These are phyloP conservation scores for Aureobasidium sp. DNA, from an alignment of 2,329 filamentous ascomycete species.

Conservation along the genomic window DNA sequence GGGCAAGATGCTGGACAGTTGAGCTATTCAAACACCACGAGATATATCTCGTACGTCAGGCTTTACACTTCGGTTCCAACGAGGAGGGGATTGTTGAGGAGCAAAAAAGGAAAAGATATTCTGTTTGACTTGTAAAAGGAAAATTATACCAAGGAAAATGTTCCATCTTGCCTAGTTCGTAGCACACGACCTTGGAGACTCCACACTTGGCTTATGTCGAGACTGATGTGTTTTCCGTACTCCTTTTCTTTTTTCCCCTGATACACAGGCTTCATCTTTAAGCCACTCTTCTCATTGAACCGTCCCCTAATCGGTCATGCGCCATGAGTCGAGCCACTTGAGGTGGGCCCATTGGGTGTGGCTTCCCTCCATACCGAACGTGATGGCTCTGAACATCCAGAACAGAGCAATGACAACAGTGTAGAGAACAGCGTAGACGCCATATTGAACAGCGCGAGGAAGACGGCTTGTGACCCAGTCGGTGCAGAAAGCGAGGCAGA, in stretches of 20 bases:
- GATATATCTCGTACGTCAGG: not conserved
- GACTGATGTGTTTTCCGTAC: not conserved
- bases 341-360: conserved; percentile 82
- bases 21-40: not conserved
- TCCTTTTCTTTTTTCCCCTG: not conserved
- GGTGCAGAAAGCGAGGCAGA: conserved; percentile 76
- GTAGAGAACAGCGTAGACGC: conserved; percentile 69
- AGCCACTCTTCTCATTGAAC: not conserved
- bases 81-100: not conserved
- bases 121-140: conserved; percentile 8
- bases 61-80: not conserved
- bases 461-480: conserved; percentile 73
- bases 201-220: not conserved
- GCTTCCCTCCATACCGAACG: conserved; percentile 87
- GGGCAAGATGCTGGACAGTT: not conserved
- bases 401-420: conserved; percentile 69
- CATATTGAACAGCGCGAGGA: conserved; percentile 54
- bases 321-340: conserved; percentile 89
- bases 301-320: conserved; percentile 53
- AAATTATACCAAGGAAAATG: conserved; percentile 11
- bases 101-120: not conserved
- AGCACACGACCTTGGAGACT: not conserved
- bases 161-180: not conserved
- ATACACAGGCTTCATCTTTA: not conserved
- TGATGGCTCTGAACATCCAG: conserved; percentile 83